Percentiles rank a stretch among this genome's conserved stretches.
phyloP scores from a whole-genome alignment of 495 filamentous ascomycete species.

The Aspergillus heteromorphus region DNA sequence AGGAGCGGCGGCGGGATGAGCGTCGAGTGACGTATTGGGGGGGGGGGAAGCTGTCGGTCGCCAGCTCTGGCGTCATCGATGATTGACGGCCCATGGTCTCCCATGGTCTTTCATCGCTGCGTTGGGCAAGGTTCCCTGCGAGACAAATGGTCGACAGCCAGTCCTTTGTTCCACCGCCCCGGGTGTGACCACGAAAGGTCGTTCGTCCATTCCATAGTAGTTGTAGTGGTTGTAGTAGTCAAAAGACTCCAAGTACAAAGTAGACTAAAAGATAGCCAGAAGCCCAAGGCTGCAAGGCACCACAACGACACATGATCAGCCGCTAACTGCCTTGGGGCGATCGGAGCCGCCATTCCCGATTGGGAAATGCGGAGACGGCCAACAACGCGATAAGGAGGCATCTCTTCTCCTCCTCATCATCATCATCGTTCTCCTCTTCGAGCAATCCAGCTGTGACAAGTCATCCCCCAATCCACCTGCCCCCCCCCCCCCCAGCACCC shows the following conservation, averaged over 20 bases:
- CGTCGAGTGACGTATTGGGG: conserved; percentile 40
- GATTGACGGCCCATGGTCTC: conserved; percentile 5
- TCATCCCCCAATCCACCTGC: not conserved
- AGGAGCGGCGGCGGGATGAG: conserved; percentile 27
- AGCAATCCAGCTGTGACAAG: not conserved
- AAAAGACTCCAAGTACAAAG: too few relatives aligned
- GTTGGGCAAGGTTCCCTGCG: not conserved
- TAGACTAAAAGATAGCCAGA: too few relatives aligned
- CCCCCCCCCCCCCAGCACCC: not conserved
- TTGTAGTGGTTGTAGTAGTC: too few relatives aligned
- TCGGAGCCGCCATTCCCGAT: not conserved
- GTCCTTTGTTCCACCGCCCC: not conserved
- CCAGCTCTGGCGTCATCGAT: conserved; percentile 21
- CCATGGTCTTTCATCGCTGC: not conserved
- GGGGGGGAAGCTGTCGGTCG: conserved; percentile 3
- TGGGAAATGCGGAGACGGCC: conserved; percentile 1
- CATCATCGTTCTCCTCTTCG: not conserved
- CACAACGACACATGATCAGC: conserved; percentile 3
- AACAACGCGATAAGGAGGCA: not conserved
- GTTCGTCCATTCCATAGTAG: too few relatives aligned
- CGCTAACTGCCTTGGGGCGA: not conserved
- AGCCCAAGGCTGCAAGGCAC: not conserved
- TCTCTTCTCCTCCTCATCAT: not conserved
- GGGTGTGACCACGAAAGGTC: too few relatives aligned
- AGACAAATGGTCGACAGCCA: not conserved